Evolutionary conservation across 129 eudicot genomes (phyloP).

Genomic region (Arctium minus): DNA sequence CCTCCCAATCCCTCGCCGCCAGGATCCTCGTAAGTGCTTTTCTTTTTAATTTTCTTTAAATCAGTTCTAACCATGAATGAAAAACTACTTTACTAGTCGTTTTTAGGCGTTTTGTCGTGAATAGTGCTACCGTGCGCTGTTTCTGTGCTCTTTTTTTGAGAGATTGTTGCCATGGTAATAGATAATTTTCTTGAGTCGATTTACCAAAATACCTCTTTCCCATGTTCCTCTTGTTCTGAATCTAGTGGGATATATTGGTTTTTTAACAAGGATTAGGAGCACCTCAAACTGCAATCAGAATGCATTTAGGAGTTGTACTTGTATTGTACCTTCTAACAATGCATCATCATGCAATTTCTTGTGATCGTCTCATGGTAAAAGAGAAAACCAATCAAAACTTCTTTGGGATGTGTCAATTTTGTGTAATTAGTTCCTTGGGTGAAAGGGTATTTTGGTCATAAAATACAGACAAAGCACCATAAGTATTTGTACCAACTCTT

Average conservation of each 20-base stretch:
- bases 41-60: background rate
- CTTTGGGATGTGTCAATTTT: background rate
- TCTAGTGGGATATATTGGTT: background rate
- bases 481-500: conserved; percentile 3
- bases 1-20: conserved; percentile 71
- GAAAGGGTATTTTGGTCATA: conserved; percentile 21
- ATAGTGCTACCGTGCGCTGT: conserved; percentile 7
- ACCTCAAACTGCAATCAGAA: background rate
- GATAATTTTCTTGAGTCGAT: background rate
- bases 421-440: background rate
- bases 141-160: background rate
- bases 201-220: conserved; percentile 9
- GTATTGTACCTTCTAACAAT: conserved; percentile 21
- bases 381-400: background rate
- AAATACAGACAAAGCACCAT: background rate
- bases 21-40: conserved; percentile 48
- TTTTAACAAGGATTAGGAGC: background rate
- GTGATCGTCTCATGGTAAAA: background rate
- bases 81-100: background rate
- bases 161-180: background rate
- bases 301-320: conserved; percentile 24
- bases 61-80: background rate
- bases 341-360: conserved; percentile 5
- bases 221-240: background rate
- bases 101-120: background rate